Conservation (phyloP, 2,329 filamentous ascomycete species). For the Alternaria sp. region DNA sequence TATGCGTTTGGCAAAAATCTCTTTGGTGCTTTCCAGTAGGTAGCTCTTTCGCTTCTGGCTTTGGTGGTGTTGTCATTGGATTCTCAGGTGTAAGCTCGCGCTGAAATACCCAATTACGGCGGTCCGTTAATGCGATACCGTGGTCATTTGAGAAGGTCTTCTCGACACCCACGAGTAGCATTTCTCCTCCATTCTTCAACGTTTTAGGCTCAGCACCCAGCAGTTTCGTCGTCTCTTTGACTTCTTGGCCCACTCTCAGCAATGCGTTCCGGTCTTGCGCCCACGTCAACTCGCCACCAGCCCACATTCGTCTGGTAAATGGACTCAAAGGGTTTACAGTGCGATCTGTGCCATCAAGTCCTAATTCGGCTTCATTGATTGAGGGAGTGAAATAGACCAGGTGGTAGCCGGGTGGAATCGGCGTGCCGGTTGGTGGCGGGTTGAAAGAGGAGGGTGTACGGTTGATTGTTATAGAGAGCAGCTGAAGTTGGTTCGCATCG, state of each 20-base stretch:
- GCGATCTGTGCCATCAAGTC: conserved; percentile 83
- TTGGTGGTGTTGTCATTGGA: conserved; percentile 45
- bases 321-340: conserved; percentile 75
- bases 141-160: conserved; percentile 54
- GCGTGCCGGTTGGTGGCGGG: conserved; percentile 32
- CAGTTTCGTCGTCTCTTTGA: conserved; percentile 54
- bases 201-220: conserved; percentile 56
- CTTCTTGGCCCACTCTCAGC: conserved; percentile 39
- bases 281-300: conserved; percentile 77
- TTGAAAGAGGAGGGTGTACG: conserved; percentile 29
- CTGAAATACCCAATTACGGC: conserved; percentile 46
- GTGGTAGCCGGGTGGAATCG: conserved; percentile 74
- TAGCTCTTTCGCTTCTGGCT: conserved; percentile 24
- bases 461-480: conserved; percentile 36
- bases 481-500: conserved; percentile 43
- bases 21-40: conserved; percentile 44
- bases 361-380: conserved; percentile 66
- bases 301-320: conserved; percentile 85
- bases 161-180: conserved; percentile 66
- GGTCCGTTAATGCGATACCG: conserved; percentile 47
- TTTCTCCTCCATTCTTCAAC: conserved; percentile 59
- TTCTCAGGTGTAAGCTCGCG: conserved; percentile 50
- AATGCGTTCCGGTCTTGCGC: conserved; percentile 24
- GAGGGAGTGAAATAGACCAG: conserved; percentile 87
- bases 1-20: conserved; percentile 68